phyloP scores from a whole-genome alignment of 2,329 filamentous ascomycete species.

The Chaetomium sp. region DNA sequence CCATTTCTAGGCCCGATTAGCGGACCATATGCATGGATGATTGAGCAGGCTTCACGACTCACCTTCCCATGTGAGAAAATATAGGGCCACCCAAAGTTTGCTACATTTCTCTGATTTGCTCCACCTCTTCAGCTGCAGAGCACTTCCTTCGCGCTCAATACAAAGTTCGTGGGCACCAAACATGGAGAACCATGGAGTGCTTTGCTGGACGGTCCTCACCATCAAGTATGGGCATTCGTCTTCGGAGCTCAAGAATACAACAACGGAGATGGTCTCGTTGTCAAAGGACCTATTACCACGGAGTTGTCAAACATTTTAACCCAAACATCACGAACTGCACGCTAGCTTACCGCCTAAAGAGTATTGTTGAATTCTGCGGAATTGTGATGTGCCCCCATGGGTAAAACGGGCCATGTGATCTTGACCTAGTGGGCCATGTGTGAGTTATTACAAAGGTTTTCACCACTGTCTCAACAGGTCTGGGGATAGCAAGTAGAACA shows the following conservation, averaged over 20 bases:
- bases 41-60: slow-evolving; percentile 14
- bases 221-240: slow-evolving; percentile 42
- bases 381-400: slow-evolving; percentile 39
- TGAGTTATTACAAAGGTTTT: neutral
- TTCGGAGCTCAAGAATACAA: slow-evolving; percentile 42
- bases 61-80: slow-evolving; percentile 58
- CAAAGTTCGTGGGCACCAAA: slow-evolving; percentile 50
- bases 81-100: slow-evolving; percentile 49
- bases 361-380: slow-evolving; percentile 41
- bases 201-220: slow-evolving; percentile 37
- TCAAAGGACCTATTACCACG: slow-evolving; percentile 42
- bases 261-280: slow-evolving; percentile 47
- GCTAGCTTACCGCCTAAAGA: slow-evolving; percentile 46
- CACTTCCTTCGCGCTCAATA: slow-evolving; percentile 42
- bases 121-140: slow-evolving; percentile 48
- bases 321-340: neutral
- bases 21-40: neutral
- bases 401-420: slow-evolving; percentile 40
- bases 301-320: neutral
- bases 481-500: neutral
- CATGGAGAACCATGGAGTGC: slow-evolving; percentile 38
- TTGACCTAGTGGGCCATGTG: slow-evolving; percentile 32
- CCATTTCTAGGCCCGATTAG: slow-evolving; percentile 41
- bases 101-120: slow-evolving; percentile 35
- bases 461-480: neutral